Conservation (phyloP, 352 stramenopile species). For the Phytophthora cactorum region DNA sequence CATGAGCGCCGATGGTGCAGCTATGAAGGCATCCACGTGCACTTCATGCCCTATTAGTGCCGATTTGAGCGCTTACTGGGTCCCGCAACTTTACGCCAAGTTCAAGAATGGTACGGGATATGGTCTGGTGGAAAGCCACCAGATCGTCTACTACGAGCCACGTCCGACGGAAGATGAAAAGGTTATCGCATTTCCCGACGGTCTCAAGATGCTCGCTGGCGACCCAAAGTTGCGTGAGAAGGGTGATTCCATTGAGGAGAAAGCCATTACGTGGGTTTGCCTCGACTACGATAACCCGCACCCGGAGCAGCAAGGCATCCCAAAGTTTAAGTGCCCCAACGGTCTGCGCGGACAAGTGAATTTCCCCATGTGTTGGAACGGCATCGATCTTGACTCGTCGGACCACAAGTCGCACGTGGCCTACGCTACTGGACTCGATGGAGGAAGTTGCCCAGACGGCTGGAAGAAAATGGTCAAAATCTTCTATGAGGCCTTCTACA, state of each 20-base stretch:
- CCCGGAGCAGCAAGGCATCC: conserved; percentile 52
- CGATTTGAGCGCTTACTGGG: conserved; percentile 61
- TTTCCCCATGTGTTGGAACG: conserved; percentile 66
- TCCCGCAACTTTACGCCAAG: conserved; percentile 55
- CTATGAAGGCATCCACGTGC: conserved; percentile 51
- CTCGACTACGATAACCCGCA: conserved; percentile 51
- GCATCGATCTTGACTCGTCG: conserved; percentile 48
- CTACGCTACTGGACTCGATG: conserved; percentile 51
- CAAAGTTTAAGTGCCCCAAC: conserved; percentile 51
- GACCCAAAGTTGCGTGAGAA: conserved; percentile 41
- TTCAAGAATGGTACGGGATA: conserved; percentile 67
- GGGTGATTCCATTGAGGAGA: conserved; percentile 46
- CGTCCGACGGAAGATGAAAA: conserved; percentile 39
- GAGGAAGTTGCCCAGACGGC: conserved; percentile 40
- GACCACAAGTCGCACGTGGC: conserved; percentile 62
- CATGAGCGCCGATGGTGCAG: conserved; percentile 40
- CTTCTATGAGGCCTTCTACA: conserved; percentile 66
- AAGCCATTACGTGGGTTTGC: conserved; percentile 54
- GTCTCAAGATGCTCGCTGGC: conserved; percentile 58
- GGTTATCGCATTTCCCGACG: conserved; percentile 49
- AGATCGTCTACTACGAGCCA: conserved; percentile 62
- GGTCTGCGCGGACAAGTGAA: conserved; percentile 58
- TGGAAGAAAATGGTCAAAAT: conserved; percentile 70
- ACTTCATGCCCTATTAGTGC: conserved; percentile 58
- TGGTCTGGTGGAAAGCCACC: conserved; percentile 53